Base-by-base conservation (phyloP, 768 basidiomycete species). In the Suillus luteus region DNA sequence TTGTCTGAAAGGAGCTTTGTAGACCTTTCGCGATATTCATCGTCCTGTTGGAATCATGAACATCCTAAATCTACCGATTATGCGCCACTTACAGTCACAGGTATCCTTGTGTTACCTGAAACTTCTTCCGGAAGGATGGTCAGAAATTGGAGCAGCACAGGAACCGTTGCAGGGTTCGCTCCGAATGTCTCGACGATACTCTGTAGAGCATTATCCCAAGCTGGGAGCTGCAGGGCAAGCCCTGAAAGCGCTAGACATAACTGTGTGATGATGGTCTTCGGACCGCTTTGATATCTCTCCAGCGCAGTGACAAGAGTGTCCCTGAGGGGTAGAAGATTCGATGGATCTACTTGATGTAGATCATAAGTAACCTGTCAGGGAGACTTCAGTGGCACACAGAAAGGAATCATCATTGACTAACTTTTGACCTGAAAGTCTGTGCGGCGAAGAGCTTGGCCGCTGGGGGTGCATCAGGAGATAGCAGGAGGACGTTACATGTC, bases 401-500 rank as follows among this genome's bases (percentile, higher is more conserved):
- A 35, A 24, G 43, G 41, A 63, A 49, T 33, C 61, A 54, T 31
- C 37, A 38, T 62, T 58, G 51, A 79, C 88, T 68, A 65, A 93
- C 97, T 84, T 99, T 99, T 57, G 91, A 83, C 73, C 96, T 84
- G 74, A 99, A 93, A 0, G 97, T 99, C 77, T 99, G 97, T 1
- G 96, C 95, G 10, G 95, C 96, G 72, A 99, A 98, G 60, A 97
- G 78, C 75, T 94, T 93, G 44, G 93, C 93, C 60, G 93, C 84
- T 38, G 81, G 74, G 2, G 93, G 91, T 3, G 86, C 87, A 69
- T 94, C 90, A 52, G 88, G 85, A 6, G 89, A 87, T 66, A 90
- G 86, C 67, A 99, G 86, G 69, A 99, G 86, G 76, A 90, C 83
- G 79, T 96, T 96, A 78, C 95, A 97, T 59, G 92, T 93, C 69